phyloP scores from a whole-genome alignment of 2,329 filamentous ascomycete species.

The Fusarium sp. region DNA sequence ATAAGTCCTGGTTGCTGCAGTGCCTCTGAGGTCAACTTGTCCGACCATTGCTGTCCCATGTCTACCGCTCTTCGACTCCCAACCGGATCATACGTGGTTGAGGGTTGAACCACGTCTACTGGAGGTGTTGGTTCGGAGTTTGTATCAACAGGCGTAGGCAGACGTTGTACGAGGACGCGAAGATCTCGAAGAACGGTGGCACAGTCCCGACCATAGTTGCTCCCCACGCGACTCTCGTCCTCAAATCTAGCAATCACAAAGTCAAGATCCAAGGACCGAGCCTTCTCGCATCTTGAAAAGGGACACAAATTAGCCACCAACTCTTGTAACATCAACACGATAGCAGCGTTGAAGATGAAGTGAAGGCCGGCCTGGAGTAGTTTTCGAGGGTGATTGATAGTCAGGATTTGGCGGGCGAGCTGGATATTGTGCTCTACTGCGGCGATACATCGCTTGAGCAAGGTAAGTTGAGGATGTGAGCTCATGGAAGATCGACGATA shows the following conservation, averaged over 20 bases:
- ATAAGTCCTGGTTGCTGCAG: constrained; percentile 45
- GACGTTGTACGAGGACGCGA: constrained; percentile 50
- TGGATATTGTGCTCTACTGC: constrained; percentile 60
- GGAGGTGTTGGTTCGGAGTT: constrained; percentile 9
- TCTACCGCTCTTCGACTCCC: constrained; percentile 34
- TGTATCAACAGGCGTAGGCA: constrained; percentile 44
- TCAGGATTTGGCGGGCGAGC: constrained; percentile 55
- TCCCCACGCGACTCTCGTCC: constrained; percentile 52
- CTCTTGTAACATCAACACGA: constrained; percentile 59
- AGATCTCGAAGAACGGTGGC: constrained; percentile 54
- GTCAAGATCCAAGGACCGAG: constrained; percentile 48
- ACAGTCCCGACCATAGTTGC: constrained; percentile 54
- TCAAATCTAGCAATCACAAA: constrained; percentile 58
- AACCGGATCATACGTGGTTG: constrained; percentile 34
- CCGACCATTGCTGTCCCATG: constrained; percentile 38
- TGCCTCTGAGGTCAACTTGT: constrained; percentile 33
- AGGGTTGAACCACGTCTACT: constrained; percentile 19
- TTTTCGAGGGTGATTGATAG: constrained; percentile 52
- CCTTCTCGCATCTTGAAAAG: constrained; percentile 41
- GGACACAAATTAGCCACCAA: constrained; percentile 52
- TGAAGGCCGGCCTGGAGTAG: constrained; percentile 59
- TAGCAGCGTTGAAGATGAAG: constrained; percentile 62
- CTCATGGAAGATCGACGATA: constrained; percentile 43
- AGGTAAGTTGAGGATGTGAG: constrained; percentile 41
- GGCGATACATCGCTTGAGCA: constrained; percentile 54